Evolutionary conservation across 2,329 filamentous ascomycete species (phyloP), one percentile per base, ranked within the genome.

Genomic region (Mycosphaerella sp.): DNA sequence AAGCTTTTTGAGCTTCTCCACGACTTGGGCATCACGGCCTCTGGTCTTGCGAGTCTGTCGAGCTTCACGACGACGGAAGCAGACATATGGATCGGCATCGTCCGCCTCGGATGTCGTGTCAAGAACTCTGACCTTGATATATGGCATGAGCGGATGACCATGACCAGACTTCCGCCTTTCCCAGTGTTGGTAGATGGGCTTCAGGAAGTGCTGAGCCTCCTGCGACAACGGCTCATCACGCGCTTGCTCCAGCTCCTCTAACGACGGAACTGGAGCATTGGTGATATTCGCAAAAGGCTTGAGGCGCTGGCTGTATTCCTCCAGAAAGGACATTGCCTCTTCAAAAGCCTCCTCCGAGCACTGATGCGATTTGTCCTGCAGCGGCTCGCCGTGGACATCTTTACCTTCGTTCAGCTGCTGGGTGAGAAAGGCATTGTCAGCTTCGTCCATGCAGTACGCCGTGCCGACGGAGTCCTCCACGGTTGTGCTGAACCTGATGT

Each of bases 401-500:
- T 79, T 82, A 72, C 86, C 90, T 61, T 82, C 76, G 73, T 97
- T 98, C 74, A 93, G 85, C 60, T 81, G 78, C 13, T 41, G 37
- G 66, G 85, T 87, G 62, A 98, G 79, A 66, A 88, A 95, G 50
- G 79, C 81, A 68, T 89, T 86, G 72, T 98, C 93, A 65, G 95
- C 89, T 59, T 85, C 84, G 25, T 84, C 90, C 86, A 97, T 91
- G 73, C 95, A 89, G 82, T 98, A 98, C 63, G 85, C 81, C 67
- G 85, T 87, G 64, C 87, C 87, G 65, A 89, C 85, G 64, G 86
- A 95, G 71, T 98, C 93, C 73, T 98, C 93, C 55, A 98, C 91
- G 2, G 93, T 98, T 60, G 95, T 91, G 58, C 93, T 97, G 74
- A 95, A 97, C 59, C 91, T 89, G 68, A 98, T 95, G 72, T 97